Evolutionary conservation across 495 filamentous ascomycete species (phyloP).

Genomic region (Penicillium robsamsonii): DNA sequence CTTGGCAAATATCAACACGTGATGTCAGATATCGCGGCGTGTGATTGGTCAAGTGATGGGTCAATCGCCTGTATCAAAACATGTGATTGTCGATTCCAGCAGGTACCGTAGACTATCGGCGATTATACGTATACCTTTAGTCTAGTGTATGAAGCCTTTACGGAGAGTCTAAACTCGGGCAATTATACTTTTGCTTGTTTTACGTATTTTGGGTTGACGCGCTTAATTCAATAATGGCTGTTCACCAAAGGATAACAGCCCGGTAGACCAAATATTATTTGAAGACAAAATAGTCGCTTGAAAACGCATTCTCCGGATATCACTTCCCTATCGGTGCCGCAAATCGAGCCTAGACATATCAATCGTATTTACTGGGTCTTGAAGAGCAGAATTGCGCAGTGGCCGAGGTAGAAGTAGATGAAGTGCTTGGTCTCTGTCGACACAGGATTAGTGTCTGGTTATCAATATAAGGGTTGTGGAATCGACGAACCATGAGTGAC

Average conservation of each 20-base stretch:
- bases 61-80: neutral
- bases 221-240: constrained; percentile 4
- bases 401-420: constrained; percentile 99
- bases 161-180: neutral
- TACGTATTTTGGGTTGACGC: neutral
- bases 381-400: constrained; percentile 97
- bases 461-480: neutral
- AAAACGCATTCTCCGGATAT: constrained; percentile 7
- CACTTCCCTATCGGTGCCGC: neutral
- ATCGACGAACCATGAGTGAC: constrained; percentile 82
- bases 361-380: constrained; percentile 78
- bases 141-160: neutral
- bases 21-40: constrained; percentile 12
- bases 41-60: constrained; percentile 14
- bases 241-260: neutral
- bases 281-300: constrained; percentile 14
- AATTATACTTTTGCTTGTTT: neutral
- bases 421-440: constrained; percentile 94
- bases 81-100: neutral
- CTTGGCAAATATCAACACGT: constrained; percentile 28
- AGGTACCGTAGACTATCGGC: neutral
- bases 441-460: constrained; percentile 13
- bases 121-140: neutral
- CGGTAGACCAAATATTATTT: neutral
- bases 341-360: neutral